Evolutionary conservation across 169 alveolate species (phyloP).

Genomic region (Cryptosporidium xiaoi): DNA sequence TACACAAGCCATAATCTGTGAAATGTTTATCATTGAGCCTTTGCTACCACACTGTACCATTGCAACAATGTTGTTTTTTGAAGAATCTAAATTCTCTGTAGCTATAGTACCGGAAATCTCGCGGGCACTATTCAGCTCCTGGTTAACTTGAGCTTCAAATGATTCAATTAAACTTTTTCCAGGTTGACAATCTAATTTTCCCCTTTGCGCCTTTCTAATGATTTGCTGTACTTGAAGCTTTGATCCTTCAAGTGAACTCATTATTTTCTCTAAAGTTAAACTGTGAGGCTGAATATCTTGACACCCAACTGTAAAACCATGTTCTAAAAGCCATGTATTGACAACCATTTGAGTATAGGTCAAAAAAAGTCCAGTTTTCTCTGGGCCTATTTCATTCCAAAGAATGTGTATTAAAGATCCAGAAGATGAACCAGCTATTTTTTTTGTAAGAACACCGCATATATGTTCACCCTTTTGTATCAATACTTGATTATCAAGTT

Average conservation of each 20-base stretch:
- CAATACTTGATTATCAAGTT: conserved; percentile 84
- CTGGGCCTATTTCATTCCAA: conserved; percentile 99
- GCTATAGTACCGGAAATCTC: conserved; percentile 93
- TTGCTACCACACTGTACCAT: conserved; percentile 98
- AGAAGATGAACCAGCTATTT: conserved; percentile 96
- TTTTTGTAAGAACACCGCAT: conserved; percentile 96
- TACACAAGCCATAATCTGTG: conserved; percentile 99
- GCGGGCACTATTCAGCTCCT: conserved; percentile 95
- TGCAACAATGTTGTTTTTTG: conserved; percentile 94
- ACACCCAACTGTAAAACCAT: conserved; percentile 98
- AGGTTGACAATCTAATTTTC: conserved; percentile 97
- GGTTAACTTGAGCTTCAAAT: conserved; percentile 97
- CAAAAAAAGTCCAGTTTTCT: conserved; percentile 93
- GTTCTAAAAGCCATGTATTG: conserved; percentile 96
- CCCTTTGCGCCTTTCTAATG: conserved; percentile 93
- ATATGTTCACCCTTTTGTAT: conserved; percentile 96
- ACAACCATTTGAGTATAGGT: conserved; percentile 95
- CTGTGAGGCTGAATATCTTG: conserved; percentile 97
- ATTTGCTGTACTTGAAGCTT: conserved; percentile 87
- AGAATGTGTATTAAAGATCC: conserved; percentile 97
- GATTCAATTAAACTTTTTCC: conserved; percentile 98
- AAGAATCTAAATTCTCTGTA: conserved; percentile 91
- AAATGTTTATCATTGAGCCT: conserved; percentile 96
- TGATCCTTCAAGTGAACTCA: conserved; percentile 87
- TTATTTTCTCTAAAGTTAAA: conserved; percentile 90